phyloP scores from a whole-genome alignment of 768 basidiomycete species.

The Lactifluus volemus region DNA sequence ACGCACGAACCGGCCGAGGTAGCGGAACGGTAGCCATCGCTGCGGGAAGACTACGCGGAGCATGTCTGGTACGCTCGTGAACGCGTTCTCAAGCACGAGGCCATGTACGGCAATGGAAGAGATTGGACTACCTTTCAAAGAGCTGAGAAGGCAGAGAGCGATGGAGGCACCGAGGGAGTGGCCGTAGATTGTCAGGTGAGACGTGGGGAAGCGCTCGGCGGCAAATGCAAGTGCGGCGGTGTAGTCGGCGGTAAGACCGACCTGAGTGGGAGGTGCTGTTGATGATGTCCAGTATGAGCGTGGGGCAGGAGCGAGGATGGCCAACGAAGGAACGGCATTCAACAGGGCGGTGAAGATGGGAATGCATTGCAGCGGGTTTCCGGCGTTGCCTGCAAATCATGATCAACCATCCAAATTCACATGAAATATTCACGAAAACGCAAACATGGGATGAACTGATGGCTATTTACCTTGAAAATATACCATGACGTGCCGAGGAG shows the following conservation, averaged over 20 bases:
- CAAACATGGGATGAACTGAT: not conserved
- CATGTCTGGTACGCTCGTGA: conserved; percentile 40
- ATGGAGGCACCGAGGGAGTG: conserved; percentile 43
- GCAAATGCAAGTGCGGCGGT: conserved; percentile 27
- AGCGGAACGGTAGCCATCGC: conserved; percentile 41
- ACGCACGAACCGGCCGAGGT: conserved; percentile 35
- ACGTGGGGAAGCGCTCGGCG: conserved; percentile 27
- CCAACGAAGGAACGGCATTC: conserved; percentile 11
- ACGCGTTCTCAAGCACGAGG: conserved; percentile 42
- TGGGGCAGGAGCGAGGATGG: conserved; percentile 36
- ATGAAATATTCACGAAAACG: not conserved
- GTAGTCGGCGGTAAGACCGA: conserved; percentile 36
- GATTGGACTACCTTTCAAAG: not conserved
- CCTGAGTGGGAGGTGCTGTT: conserved; percentile 30
- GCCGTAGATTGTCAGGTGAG: conserved; percentile 33
- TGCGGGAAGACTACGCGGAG: conserved; percentile 39
- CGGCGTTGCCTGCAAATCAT: conserved; percentile 35
- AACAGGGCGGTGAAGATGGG: conserved; percentile 34
- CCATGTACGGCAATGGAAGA: conserved; percentile 24
- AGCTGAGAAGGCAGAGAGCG: conserved; percentile 32
- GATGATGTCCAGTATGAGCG: conserved; percentile 45
- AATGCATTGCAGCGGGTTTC: conserved; percentile 38
- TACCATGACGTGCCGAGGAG: conserved; percentile 24
- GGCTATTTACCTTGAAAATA: conserved; percentile 29
- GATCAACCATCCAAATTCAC: too few relatives aligned